phyloP scores from a whole-genome alignment of 2,329 filamentous ascomycete genomes.

The Venturia carpophila region DNA sequence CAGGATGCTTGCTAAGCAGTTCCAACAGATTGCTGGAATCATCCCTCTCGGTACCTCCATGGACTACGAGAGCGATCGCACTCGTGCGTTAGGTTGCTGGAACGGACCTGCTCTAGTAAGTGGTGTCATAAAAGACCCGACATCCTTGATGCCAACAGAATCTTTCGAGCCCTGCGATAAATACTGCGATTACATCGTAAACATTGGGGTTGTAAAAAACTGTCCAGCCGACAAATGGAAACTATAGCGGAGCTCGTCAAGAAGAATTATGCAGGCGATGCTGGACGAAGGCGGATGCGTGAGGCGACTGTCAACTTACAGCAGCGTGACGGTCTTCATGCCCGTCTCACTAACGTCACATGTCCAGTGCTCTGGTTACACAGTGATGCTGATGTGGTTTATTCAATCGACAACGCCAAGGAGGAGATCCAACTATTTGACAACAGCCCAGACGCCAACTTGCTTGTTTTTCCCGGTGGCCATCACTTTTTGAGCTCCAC shows the following conservation, averaged over 20 bases:
- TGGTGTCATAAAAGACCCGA: slow-evolving; percentile 35
- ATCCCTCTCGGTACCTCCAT: slow-evolving; percentile 47
- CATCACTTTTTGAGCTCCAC: slow-evolving; percentile 44
- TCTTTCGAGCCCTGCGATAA: slow-evolving; percentile 36
- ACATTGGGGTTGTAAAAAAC: slow-evolving; percentile 40
- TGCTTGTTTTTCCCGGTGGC: slow-evolving; percentile 40
- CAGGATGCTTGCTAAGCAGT: neutral
- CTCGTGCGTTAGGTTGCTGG: slow-evolving; percentile 43
- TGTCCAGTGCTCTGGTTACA: slow-evolving; percentile 39
- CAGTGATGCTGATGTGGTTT: slow-evolving; percentile 31
- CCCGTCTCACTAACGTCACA: slow-evolving; percentile 38
- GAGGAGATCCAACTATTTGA: slow-evolving; percentile 44
- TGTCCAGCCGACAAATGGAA: slow-evolving; percentile 31
- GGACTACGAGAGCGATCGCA: slow-evolving; percentile 41
- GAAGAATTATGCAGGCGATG: slow-evolving; percentile 42
- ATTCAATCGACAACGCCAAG: slow-evolving; percentile 36
- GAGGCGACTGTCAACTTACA: slow-evolving; percentile 45
- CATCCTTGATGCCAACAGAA: slow-evolving; percentile 31
- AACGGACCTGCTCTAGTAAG: slow-evolving; percentile 32
- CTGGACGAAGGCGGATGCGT: slow-evolving; percentile 38
- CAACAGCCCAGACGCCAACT: slow-evolving; percentile 35
- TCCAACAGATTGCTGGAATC: slow-evolving; percentile 41
- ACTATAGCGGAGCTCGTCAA: slow-evolving; percentile 41
- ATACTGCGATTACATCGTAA: slow-evolving; percentile 40
- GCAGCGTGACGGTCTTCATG: slow-evolving; percentile 42